These are phyloP conservation scores for Sphagnum magellanicum DNA, from an alignment of 228 moss, liverwort and hornwort genomes.

Conservation along the genomic window DNA sequence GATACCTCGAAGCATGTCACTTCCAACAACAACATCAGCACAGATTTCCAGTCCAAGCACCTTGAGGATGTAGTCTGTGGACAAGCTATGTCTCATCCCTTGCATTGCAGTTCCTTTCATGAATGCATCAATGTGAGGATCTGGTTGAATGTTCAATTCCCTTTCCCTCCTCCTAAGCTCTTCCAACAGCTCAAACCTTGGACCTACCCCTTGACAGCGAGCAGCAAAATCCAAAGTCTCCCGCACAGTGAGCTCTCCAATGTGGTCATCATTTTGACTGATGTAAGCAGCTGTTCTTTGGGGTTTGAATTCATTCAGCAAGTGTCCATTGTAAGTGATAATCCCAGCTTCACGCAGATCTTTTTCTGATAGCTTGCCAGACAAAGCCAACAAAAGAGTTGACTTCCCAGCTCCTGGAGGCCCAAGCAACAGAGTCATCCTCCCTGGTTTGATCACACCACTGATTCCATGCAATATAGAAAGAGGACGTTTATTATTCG, in stretches of 20 bases:
- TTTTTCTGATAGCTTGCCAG: conserved; percentile 19
- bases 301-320: conserved; percentile 21
- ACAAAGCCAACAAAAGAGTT: conserved; percentile 21
- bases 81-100: conserved; percentile 31
- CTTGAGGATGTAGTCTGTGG: conserved; percentile 58
- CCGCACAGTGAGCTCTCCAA: conserved; percentile 33
- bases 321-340: conserved; percentile 37
- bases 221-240: conserved; percentile 50
- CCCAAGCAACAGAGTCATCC: conserved; percentile 38
- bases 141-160: conserved; percentile 32
- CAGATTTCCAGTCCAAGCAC: conserved; percentile 64
- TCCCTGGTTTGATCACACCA: conserved; percentile 38
- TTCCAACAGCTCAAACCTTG: conserved; percentile 31
- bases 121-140: conserved; percentile 58
- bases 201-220: conserved; percentile 43
- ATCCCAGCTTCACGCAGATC: conserved; percentile 15
- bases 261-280: conserved; percentile 41
- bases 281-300: conserved; percentile 40
- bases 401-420: conserved; percentile 39
- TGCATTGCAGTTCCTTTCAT: conserved; percentile 55
- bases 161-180: conserved; percentile 46
- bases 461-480: conserved; percentile 29
- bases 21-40: conserved; percentile 56
- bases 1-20: conserved; percentile 62
- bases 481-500: conserved; percentile 24